These are phyloP conservation scores for Polygonum aviculare DNA, from an alignment of 148 eudicot species.

Conservation along the genomic window DNA sequence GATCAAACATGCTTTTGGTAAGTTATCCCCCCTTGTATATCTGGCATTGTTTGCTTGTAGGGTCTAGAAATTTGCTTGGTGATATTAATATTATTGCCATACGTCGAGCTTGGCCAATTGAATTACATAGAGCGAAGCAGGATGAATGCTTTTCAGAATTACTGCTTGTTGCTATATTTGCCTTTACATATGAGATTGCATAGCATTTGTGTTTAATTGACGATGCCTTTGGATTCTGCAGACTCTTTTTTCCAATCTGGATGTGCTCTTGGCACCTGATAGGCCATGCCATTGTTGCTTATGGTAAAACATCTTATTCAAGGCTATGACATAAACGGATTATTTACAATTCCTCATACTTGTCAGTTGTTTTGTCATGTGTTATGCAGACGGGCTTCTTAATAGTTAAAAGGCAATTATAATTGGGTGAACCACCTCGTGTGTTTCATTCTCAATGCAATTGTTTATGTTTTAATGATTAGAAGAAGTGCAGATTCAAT, in stretches of 20 bases:
- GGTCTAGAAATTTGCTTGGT: not conserved
- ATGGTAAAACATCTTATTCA: conserved; percentile 34
- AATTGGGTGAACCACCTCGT: no score
- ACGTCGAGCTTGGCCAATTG: not conserved
- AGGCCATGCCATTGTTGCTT: conserved; percentile 79
- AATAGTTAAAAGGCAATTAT: no score
- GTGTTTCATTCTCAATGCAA: no score
- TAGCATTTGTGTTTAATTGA: not conserved
- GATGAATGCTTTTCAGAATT: not conserved
- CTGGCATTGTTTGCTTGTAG: not conserved
- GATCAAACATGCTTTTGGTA: conserved; percentile 95
- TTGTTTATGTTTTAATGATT: no score
- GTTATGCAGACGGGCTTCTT: not conserved
- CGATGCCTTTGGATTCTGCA: conserved; percentile 20
- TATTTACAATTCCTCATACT: not conserved
- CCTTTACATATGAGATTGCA: not conserved
- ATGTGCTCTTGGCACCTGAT: conserved; percentile 73
- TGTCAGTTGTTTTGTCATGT: not conserved
- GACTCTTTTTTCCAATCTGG: conserved; percentile 75
- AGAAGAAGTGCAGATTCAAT: no score
- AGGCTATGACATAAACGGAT: not conserved
- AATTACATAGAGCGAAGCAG: not conserved
- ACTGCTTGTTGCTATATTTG: not conserved
- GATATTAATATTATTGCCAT: not conserved
- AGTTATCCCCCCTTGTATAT: not conserved